Conservation (phyloP, 192 early-diverging fungal genomes). For the Entomortierella chlamydospora region DNA sequence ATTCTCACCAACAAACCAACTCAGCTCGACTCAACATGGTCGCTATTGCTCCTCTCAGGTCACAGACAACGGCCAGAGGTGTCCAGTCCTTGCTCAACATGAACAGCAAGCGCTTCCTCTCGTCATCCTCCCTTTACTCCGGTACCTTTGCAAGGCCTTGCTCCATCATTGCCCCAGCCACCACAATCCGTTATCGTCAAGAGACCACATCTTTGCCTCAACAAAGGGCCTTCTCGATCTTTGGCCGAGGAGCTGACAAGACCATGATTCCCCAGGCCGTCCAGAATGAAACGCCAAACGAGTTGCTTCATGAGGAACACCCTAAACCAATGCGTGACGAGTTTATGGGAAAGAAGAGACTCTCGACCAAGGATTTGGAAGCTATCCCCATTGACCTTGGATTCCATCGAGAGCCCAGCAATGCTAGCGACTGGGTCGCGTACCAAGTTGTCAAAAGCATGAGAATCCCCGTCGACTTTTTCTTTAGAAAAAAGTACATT, state of each 20-base stretch:
- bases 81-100: conserved; percentile 16
- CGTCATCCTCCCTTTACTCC: not conserved
- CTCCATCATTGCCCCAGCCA: conserved; percentile 34
- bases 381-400: conserved; percentile 67
- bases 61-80: conserved; percentile 8
- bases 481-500: conserved; percentile 81
- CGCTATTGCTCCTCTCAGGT: conserved; percentile 14
- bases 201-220: not conserved
- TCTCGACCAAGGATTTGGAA: conserved; percentile 70
- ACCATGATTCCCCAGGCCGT: conserved; percentile 35
- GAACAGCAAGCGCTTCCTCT: conserved; percentile 16
- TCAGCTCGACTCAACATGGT: not conserved
- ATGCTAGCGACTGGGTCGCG: conserved; percentile 71
- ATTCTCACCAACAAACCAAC: not conserved
- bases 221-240: conserved; percentile 29
- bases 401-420: conserved; percentile 71
- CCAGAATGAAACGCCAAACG: conserved; percentile 30
- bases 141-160: conserved; percentile 18
- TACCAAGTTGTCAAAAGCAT: conserved; percentile 71
- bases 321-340: conserved; percentile 72
- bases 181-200: conserved; percentile 37
- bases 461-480: conserved; percentile 72
- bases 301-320: conserved; percentile 27
- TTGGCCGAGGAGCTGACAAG: not conserved
- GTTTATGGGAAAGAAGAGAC: conserved; percentile 62